phyloP scores from a whole-genome alignment of 1,284 basidiomycete species.

The Leccinum fallax region DNA sequence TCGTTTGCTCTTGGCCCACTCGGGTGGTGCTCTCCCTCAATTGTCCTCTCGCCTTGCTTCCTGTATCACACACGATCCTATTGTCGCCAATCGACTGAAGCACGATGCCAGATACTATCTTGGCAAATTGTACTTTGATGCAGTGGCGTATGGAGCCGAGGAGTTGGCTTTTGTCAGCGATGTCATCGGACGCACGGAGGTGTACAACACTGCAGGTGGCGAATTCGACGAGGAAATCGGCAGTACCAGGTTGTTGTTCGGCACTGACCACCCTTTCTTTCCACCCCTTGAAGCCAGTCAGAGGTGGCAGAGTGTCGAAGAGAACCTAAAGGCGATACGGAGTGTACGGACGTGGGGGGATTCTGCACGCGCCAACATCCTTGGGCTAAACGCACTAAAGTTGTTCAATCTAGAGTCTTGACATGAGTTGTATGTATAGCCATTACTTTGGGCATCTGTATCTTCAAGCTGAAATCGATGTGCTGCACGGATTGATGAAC shows the following conservation, averaged over 20 bases:
- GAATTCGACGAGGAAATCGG: constrained; percentile 40
- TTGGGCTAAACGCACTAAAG: constrained; percentile 69
- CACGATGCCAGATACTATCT: constrained; percentile 86
- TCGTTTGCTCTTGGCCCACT: constrained; percentile 80
- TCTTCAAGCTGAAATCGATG: constrained; percentile 93
- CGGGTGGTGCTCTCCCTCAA: constrained; percentile 79
- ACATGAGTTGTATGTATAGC: constrained; percentile 15
- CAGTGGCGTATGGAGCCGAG: constrained; percentile 82
- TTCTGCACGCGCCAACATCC: constrained; percentile 56
- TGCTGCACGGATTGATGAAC: constrained; percentile 93
- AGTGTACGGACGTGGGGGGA: constrained; percentile 34
- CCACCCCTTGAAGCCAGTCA: constrained; percentile 70
- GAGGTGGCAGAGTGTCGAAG: constrained; percentile 82
- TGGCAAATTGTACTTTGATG: constrained; percentile 79
- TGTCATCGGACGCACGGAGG: constrained; percentile 61
- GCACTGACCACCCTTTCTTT: constrained; percentile 91
- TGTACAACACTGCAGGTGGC: constrained; percentile 46
- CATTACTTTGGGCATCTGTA: constrained; percentile 62
- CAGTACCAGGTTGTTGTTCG: constrained; percentile 72
- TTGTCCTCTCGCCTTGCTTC: constrained; percentile 83
- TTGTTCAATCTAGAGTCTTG: constrained; percentile 54
- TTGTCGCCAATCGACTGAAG: constrained; percentile 69
- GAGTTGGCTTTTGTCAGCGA: constrained; percentile 78
- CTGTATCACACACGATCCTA: constrained; percentile 82
- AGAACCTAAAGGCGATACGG: constrained; percentile 80